Percentiles rank a stretch among this genome's conserved stretches.
Conservation (phyloP, 1,284 basidiomycete species). For the Stygiomarasmius scandens region DNA sequence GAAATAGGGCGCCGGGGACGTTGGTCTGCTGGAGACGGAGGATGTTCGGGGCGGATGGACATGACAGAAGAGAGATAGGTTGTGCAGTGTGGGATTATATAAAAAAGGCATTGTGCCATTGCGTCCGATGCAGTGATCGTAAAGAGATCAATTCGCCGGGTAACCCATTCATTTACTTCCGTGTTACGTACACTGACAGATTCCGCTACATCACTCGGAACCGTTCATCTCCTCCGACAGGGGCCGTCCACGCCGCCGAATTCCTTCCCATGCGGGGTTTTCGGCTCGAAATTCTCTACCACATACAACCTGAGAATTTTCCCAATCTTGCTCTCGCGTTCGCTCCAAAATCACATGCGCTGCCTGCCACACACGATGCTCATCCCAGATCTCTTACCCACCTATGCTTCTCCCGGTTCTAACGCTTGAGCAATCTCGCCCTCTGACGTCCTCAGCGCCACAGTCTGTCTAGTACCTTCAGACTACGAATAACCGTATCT, state of each 20-base stretch:
- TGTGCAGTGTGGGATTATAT: background rate
- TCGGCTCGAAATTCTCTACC: no score
- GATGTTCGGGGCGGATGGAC: background rate
- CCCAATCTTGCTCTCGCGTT: no score
- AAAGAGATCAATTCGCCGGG: background rate
- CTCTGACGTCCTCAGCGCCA: no score
- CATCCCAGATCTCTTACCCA: no score
- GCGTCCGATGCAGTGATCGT: background rate
- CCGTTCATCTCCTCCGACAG: background rate
- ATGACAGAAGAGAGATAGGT: background rate
- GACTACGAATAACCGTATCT: no score
- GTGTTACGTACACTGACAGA: background rate
- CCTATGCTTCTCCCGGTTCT: no score
- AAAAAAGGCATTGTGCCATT: background rate
- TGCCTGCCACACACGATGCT: no score
- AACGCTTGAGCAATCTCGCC: no score
- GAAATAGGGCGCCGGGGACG: conserved; percentile 45
- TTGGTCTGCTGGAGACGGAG: conserved; percentile 21
- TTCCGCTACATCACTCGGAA: background rate
- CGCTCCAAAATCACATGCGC: no score
- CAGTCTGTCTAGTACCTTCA: no score
- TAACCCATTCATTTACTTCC: background rate
- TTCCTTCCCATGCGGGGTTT: background rate
- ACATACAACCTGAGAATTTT: no score
- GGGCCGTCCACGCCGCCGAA: background rate